phyloP scores from a whole-genome alignment of 1,284 basidiomycete genomes.

The Ustilago esculenta region DNA sequence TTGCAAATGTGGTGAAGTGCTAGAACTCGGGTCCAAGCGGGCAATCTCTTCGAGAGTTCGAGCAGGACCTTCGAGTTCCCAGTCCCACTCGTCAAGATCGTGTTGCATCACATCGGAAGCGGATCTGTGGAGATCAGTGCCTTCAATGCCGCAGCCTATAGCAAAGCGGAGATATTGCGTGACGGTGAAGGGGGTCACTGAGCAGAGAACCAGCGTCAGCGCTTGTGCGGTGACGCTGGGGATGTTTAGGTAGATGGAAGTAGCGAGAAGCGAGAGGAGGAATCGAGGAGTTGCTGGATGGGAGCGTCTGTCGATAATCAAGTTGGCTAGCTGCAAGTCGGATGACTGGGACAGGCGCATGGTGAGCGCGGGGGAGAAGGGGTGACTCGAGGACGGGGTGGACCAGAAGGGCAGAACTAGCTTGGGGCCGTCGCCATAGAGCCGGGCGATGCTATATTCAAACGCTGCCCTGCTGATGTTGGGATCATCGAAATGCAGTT shows the following conservation, averaged over 20 bases:
- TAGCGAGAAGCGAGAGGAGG: constrained; percentile 84
- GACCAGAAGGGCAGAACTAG: constrained; percentile 59
- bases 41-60: constrained; percentile 39
- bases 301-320: constrained; percentile 47
- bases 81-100: constrained; percentile 54
- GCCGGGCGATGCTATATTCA: constrained; percentile 59
- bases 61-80: constrained; percentile 73
- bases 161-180: constrained; percentile 84
- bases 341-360: constrained; percentile 72
- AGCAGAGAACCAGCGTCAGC: constrained; percentile 76
- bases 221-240: constrained; percentile 80
- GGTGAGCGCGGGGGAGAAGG: constrained; percentile 73
- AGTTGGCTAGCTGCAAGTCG: constrained; percentile 57
- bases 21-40: constrained; percentile 13
- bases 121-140: constrained; percentile 60
- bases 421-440: constrained; percentile 57
- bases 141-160: constrained; percentile 77
- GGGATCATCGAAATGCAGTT: constrained; percentile 58
- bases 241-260: constrained; percentile 84
- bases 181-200: constrained; percentile 82
- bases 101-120: constrained; percentile 37
- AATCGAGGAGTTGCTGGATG: constrained; percentile 83
- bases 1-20: neutral
- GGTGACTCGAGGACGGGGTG: constrained; percentile 34
- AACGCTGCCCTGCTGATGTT: constrained; percentile 61